phyloP scores from a whole-genome alignment of 164 flowering plant genomes.

The Nelumbo lutea region DNA sequence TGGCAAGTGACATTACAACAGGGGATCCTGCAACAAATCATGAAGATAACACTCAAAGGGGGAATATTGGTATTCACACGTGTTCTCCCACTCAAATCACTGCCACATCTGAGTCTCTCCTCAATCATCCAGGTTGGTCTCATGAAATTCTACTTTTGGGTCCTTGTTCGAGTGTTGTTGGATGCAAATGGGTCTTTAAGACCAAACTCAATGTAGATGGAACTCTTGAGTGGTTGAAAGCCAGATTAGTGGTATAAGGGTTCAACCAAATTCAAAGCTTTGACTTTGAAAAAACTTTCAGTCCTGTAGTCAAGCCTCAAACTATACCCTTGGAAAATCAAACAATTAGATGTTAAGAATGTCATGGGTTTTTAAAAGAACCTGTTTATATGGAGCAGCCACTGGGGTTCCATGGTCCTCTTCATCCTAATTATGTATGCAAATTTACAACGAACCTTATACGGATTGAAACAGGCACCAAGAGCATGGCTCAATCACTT shows the following conservation, averaged over 20 bases:
- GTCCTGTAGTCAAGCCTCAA: neutral
- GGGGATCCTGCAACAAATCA: too few species aligned
- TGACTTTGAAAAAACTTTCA: neutral
- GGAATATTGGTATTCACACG: too few species aligned
- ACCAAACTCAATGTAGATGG: slow-evolving; percentile 2
- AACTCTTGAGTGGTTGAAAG: neutral
- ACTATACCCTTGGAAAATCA: neutral
- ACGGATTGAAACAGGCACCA: neutral
- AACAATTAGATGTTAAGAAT: slow-evolving; percentile 3
- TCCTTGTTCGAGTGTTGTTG: too few species aligned
- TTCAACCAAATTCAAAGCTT: neutral
- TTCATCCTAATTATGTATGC: neutral
- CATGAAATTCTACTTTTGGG: too few species aligned
- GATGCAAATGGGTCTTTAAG: slow-evolving; percentile 4
- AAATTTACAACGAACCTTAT: too few species aligned
- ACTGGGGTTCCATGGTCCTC: neutral
- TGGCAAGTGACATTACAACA: too few species aligned
- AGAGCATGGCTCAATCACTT: neutral
- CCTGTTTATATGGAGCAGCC: slow-evolving; percentile 2
- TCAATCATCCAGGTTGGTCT: too few species aligned
- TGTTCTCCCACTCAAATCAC: too few species aligned
- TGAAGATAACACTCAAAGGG: too few species aligned
- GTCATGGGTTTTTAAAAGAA: neutral
- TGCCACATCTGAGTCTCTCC: too few species aligned
- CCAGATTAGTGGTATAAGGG: neutral